Conservation (phyloP, 2,329 filamentous ascomycete genomes). For the Ploettnerulaceae sp. region DNA sequence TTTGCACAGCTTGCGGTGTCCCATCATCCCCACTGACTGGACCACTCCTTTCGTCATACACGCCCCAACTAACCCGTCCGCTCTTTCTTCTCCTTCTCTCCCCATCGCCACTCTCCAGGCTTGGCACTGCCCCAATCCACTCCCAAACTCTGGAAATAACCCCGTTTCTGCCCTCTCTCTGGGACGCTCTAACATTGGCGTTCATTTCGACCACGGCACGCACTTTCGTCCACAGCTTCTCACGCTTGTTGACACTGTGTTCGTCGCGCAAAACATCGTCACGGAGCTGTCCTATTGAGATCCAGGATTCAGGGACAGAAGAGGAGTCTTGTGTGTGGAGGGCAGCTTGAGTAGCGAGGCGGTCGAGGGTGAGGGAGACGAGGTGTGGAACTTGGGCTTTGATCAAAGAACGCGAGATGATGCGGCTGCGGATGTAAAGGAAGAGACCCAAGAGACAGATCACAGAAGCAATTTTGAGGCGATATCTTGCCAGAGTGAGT, state of each 20-base stretch:
- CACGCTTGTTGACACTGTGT: conserved; percentile 69
- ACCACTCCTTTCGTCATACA: conserved; percentile 26
- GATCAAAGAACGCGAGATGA: conserved; percentile 59
- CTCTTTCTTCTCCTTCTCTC: conserved; percentile 46
- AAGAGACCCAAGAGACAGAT: conserved; percentile 45
- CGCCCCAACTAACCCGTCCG: conserved; percentile 40
- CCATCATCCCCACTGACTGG: conserved; percentile 28
- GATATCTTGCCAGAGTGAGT: conserved; percentile 79
- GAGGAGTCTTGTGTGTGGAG: conserved; percentile 62
- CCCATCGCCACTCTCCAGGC: conserved; percentile 19
- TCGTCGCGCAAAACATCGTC: conserved; percentile 85
- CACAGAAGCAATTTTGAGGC: conserved; percentile 72
- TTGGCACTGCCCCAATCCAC: conserved; percentile 58
- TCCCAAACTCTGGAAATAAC: conserved; percentile 65
- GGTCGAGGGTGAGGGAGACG: conserved; percentile 78
- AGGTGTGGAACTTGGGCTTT: conserved; percentile 69
- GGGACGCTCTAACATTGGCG: conserved; percentile 74
- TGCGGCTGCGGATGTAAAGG: conserved; percentile 60
- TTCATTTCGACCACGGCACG: conserved; percentile 85
- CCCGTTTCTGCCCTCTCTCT: conserved; percentile 63
- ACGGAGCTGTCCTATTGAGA: conserved; percentile 82
- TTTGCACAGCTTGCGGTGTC: conserved; percentile 22
- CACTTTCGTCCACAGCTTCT: conserved; percentile 80
- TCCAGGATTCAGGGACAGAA: conserved; percentile 66
- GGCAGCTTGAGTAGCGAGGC: conserved; percentile 77